Evolutionary conservation across 371 early-diverging fungal genomes (phyloP).

Genomic region (Coemansia sp.): DNA sequence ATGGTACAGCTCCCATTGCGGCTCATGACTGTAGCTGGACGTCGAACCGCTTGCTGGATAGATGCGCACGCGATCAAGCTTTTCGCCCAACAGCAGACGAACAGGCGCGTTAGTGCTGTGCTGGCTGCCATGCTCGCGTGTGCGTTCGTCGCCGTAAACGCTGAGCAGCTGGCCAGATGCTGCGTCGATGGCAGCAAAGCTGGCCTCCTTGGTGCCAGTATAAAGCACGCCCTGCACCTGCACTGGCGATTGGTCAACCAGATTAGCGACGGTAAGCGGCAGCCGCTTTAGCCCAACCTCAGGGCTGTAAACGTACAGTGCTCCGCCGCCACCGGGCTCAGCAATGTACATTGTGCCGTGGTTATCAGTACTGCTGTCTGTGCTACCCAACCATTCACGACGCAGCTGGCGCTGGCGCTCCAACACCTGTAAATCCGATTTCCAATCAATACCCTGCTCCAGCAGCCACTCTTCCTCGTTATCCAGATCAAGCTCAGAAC

Average conservation of each 20-base stretch:
- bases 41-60: slow-evolving; percentile 10
- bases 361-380: slow-evolving; percentile 14
- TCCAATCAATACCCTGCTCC: slow-evolving; percentile 52
- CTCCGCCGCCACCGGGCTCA: slow-evolving; percentile 76
- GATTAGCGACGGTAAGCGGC: slow-evolving; percentile 67
- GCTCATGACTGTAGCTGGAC: background rate
- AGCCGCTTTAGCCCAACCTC: slow-evolving; percentile 67
- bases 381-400: slow-evolving; percentile 31
- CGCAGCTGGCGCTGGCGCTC: slow-evolving; percentile 40
- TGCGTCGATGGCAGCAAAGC: slow-evolving; percentile 71
- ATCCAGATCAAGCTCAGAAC: slow-evolving; percentile 14
- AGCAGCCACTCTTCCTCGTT: slow-evolving; percentile 51
- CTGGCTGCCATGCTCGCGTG: background rate
- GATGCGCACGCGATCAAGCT: slow-evolving; percentile 34
- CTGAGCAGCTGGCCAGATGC: slow-evolving; percentile 59
- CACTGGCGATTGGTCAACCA: slow-evolving; percentile 64
- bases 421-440: slow-evolving; percentile 41
- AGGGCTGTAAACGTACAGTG: slow-evolving; percentile 63
- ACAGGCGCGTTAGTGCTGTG: background rate
- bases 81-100: slow-evolving; percentile 35
- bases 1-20: slow-evolving; percentile 47
- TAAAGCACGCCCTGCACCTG: slow-evolving; percentile 62
- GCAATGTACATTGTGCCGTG: slow-evolving; percentile 65
- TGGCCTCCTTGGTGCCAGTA: slow-evolving; percentile 65
- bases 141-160: slow-evolving; percentile 29